phyloP scores from a whole-genome alignment of 352 stramenopile species.

The Blastocystis sp. region DNA sequence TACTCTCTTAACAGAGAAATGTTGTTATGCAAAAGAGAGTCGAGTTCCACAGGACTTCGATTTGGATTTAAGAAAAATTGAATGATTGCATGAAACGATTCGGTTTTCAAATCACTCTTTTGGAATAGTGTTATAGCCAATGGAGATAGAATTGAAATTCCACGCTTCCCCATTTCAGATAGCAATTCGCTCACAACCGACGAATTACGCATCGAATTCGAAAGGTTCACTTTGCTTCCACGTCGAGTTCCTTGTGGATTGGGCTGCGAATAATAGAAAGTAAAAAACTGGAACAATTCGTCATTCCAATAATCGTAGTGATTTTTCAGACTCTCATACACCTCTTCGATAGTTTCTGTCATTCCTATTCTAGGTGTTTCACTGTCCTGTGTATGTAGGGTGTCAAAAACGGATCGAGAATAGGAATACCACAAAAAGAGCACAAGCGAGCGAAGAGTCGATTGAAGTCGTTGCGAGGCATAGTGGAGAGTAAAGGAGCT shows the following conservation, averaged over 20 bases:
- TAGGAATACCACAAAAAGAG: conserved; percentile 20
- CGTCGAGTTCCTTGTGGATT: background rate
- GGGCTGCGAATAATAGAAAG: conserved; percentile 37
- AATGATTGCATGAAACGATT: background rate
- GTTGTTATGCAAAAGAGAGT: background rate
- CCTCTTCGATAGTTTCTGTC: background rate
- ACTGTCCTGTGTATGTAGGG: background rate
- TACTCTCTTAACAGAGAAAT: background rate
- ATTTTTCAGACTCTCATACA: background rate
- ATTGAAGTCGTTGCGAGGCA: background rate
- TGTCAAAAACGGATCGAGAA: conserved; percentile 18
- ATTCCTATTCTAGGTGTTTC: background rate
- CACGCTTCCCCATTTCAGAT: background rate
- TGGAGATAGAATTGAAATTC: background rate
- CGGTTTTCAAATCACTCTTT: background rate
- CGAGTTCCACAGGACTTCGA: background rate
- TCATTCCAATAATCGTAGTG: background rate
- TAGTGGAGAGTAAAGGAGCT: conserved; percentile 7
- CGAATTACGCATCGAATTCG: background rate
- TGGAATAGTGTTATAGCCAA: conserved; percentile 11
- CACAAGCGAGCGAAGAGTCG: background rate
- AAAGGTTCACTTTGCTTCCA: background rate
- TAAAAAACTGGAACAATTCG: conserved; percentile 32
- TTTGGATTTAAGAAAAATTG: background rate
- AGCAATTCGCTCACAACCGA: background rate